Evolutionary conservation across 148 eudicot genomes (phyloP), one percentile per base, ranked within the genome.

Genomic region (Chenopodium berlandieri): DNA sequence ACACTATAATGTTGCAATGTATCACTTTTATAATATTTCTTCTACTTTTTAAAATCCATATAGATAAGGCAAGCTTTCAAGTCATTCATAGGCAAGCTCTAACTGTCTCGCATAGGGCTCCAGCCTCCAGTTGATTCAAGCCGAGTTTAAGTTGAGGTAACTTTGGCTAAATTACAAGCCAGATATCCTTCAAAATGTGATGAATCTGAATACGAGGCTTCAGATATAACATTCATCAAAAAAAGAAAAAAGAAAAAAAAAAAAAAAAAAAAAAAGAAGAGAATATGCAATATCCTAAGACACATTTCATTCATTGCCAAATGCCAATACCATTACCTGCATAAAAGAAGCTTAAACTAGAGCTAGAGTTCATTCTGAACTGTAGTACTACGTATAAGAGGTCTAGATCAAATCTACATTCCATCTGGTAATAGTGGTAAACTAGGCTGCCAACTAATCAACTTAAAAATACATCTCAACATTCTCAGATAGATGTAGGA

Each of bases 401-500:
- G 10, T 50, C n/a, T 78, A 34, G 32, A 30, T 5, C 19, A 30
- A 27, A 77, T 17, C 32, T 56, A 71, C 47, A 32, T 20, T 2
- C 12, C 52, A 34, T 58, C 27, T 48, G 25, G 32, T 27, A 27
- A 27, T 27, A 27, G 27, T 0, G 27, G 27, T 8, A 19, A 66
- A 6, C 12, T 7, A 78, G 23, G 31, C 50, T n/a, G 47, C 30
- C 46, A 65, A 7, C 50, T 16, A 72, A 16, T 7, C 54, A 58
- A 23, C 62, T 56, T 22, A 76, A 81, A 56, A 11, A 2, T 69
- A 46, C 80, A 69, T 50, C 44, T 48, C 52, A 48, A 12, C 8
- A 40, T 48, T 50, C 84, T 83, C 66, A 16, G 34, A n/a, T 64
- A 16, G 44, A 78, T 48, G 32, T 46, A 40, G 34, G 40, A 73